A percentile compares a stretch with the other conserved stretches of the same genome.
Evolutionary conservation across 2,329 filamentous ascomycete species (phyloP).

Genomic region (Penicillium griseofulvum): DNA sequence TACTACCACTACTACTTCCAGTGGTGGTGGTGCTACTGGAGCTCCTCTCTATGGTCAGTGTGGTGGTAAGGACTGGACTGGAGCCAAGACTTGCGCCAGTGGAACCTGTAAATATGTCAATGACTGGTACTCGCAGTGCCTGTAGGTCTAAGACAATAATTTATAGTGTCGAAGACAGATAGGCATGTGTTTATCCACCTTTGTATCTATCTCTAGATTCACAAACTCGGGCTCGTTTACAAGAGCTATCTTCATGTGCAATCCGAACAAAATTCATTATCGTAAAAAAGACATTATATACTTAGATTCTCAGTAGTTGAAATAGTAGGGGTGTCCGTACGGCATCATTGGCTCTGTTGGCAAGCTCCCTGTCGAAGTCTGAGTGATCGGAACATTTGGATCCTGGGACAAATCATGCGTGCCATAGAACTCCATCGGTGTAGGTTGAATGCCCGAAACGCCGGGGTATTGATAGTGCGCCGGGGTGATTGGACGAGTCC

Average conservation of each 20-base stretch:
- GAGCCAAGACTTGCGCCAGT: slow-evolving; percentile 26
- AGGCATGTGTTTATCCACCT: neutral
- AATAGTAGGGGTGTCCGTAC: slow-evolving; percentile 29
- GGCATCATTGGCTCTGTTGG: slow-evolving; percentile 17
- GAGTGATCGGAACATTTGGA: slow-evolving; percentile 2
- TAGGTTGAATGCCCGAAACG: slow-evolving; percentile 9
- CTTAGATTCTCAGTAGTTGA: slow-evolving; percentile 19
- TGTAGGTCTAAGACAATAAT: slow-evolving; percentile 10
- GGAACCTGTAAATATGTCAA: slow-evolving; percentile 27
- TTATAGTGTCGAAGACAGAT: neutral
- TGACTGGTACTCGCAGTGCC: slow-evolving; percentile 33
- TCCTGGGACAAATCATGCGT: slow-evolving; percentile 5
- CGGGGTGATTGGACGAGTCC: neutral
- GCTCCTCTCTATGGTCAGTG: slow-evolving; percentile 30
- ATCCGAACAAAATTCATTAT: slow-evolving; percentile 14
- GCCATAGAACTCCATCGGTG: slow-evolving; percentile 11
- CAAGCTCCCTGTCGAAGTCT: slow-evolving; percentile 2
- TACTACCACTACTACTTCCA: slow-evolving; percentile 18
- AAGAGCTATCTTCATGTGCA: neutral
- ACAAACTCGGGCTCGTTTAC: neutral
- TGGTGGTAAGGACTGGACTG: slow-evolving; percentile 29
- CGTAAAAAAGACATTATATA: slow-evolving; percentile 3
- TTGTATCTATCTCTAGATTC: neutral
- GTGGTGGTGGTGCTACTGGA: slow-evolving; percentile 5
- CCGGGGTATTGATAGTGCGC: slow-evolving; percentile 10